Conservation (phyloP, 2,329 filamentous ascomycete genomes). For the Arachnopeziza araneosa region DNA sequence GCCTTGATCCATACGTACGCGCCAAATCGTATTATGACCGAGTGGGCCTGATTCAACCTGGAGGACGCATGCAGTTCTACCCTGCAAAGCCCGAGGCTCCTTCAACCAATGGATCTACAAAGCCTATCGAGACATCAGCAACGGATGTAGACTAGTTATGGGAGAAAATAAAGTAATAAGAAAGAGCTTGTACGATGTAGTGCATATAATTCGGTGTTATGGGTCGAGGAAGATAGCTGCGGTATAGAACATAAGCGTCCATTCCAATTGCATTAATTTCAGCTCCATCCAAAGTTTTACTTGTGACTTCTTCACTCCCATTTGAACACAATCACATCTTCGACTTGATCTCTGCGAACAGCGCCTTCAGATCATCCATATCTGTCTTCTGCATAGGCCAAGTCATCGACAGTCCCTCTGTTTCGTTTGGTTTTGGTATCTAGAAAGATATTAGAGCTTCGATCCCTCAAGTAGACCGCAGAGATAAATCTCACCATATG, state of each 20-base stretch:
- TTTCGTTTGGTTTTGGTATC: constrained; percentile 89
- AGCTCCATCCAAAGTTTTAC: neutral
- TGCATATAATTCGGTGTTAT: neutral
- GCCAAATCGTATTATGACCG: constrained; percentile 83
- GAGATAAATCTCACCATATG: constrained; percentile 63
- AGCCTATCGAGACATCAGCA: constrained; percentile 20
- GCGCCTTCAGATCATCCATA: constrained; percentile 75
- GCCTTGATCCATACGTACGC: constrained; percentile 78
- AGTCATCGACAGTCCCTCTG: constrained; percentile 70
- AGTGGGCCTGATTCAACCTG: constrained; percentile 61
- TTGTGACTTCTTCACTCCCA: neutral
- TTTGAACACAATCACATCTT: constrained; percentile 61
- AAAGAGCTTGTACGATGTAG: neutral
- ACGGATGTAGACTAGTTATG: constrained; percentile 27
- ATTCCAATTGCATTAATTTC: neutral
- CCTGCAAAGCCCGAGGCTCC: constrained; percentile 26
- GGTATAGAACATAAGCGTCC: neutral
- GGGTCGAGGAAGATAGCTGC: neutral
- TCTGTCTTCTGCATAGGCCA: constrained; percentile 76
- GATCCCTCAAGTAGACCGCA: neutral
- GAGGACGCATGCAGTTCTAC: constrained; percentile 70
- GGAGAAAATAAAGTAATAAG: neutral
- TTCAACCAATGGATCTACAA: neutral
- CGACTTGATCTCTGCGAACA: constrained; percentile 78
- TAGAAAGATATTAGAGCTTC: constrained; percentile 31